phyloP scores from a whole-genome alignment of 2,329 filamentous ascomycete species.

The Aspergillaceae sp. region DNA sequence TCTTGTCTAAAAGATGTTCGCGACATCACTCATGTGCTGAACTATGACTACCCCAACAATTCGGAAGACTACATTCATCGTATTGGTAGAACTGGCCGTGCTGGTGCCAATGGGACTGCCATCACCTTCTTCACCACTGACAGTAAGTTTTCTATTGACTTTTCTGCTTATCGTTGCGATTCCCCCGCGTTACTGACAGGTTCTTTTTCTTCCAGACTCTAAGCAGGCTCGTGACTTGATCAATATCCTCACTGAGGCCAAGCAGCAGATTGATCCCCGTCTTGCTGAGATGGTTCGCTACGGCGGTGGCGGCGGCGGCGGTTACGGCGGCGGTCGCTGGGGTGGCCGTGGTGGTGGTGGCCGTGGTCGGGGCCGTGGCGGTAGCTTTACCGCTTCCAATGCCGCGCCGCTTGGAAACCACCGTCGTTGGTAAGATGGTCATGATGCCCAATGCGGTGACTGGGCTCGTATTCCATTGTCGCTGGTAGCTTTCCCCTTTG shows the following conservation, averaged over 20 bases:
- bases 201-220: conserved; percentile 49
- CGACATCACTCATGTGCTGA: conserved; percentile 99
- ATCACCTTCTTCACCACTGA: conserved; percentile 99
- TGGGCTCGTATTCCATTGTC: conserved; percentile 20
- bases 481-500: conserved; percentile 23
- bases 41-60: conserved; percentile 99
- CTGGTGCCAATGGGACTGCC: conserved; percentile 84
- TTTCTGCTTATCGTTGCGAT: neutral
- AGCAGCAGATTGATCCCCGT: conserved; percentile 95
- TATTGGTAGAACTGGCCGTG: conserved; percentile 61
- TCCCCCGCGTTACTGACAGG: conserved; percentile 8
- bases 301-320: conserved; percentile 71
- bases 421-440: conserved; percentile 47
- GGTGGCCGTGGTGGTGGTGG: conserved; percentile 48
- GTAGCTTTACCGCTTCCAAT: conserved; percentile 51
- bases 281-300: conserved; percentile 94
- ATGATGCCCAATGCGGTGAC: conserved; percentile 14
- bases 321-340: conserved; percentile 47
- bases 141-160: conserved; percentile 56
- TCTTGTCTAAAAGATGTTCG: conserved; percentile 81
- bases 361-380: conserved; percentile 41
- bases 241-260: conserved; percentile 84
- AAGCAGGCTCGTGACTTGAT: conserved; percentile 97
- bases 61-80: conserved; percentile 63
- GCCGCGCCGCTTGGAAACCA: conserved; percentile 48